Conservation (phyloP, 805 yeast species). For the Scheffersomyces coipomensis region DNA sequence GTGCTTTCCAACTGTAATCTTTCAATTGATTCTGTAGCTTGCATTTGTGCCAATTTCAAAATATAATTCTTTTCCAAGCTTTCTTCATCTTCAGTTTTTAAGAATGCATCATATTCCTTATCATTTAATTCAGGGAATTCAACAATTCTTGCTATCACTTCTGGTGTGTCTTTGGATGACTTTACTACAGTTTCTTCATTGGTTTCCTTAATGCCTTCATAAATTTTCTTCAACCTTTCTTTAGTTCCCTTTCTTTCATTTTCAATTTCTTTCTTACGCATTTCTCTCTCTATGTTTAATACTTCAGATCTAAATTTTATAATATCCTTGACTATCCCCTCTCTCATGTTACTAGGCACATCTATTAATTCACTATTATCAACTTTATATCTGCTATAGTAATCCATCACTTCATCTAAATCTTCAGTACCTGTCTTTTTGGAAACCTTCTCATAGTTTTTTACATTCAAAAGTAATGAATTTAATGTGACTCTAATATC, state of each 20-base stretch:
- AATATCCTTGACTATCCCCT: constrained; percentile 51
- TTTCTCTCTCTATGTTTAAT: constrained; percentile 48
- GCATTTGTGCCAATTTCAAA: constrained; percentile 11
- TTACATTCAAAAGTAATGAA: constrained; percentile 14
- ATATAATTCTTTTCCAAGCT: constrained; percentile 19
- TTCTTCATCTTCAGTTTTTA: constrained; percentile 18
- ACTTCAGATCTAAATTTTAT: constrained; percentile 57
- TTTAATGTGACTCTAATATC: constrained; percentile 6
- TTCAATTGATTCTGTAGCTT: constrained; percentile 13
- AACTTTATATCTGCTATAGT: constrained; percentile 45
- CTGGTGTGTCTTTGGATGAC: constrained; percentile 2
- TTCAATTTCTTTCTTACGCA: constrained; percentile 47
- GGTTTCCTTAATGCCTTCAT: constrained; percentile 34
- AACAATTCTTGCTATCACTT: constrained; percentile 1
- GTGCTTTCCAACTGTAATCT: constrained; percentile 9
- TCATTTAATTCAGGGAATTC: constrained; percentile 28
- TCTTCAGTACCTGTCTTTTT: constrained; percentile 30
- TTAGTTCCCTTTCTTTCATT: constrained; percentile 51
- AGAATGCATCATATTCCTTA: constrained; percentile 23
- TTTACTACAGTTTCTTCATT: constrained; percentile 16
- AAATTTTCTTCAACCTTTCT: constrained; percentile 44
- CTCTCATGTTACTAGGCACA: constrained; percentile 53
- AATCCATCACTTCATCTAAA: constrained; percentile 31
- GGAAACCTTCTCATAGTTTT: constrained; percentile 16
- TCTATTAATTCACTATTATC: constrained; percentile 58